Evolutionary conservation across 768 basidiomycete genomes (phyloP), one percentile per base, ranked within the genome.

Genomic region (Phallus indusiatus): DNA sequence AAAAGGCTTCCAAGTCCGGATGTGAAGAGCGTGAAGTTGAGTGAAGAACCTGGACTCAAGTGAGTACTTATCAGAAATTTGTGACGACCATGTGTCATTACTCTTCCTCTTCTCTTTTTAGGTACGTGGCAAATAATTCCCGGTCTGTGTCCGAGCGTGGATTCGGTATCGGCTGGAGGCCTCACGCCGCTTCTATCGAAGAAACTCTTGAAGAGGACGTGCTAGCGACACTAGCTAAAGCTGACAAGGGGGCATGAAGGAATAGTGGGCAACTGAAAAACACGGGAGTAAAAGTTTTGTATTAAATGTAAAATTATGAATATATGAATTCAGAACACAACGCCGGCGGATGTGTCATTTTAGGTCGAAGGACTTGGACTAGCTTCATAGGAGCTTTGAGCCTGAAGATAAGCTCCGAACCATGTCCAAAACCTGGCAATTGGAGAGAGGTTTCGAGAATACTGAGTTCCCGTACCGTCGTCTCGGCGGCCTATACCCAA

Each of bases 141-240:
- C 49, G 62, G 12, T 62, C 62, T 11, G 57, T 64, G 34, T 59
- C 63, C 36, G 61, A 67, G 22, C 56, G 66, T 12, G 66, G 54
- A 14, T 62, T 55, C 53, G 47, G 47, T 42, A 33, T 56, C 5
- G 62, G 61, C 18, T 62, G 61, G 65, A 65, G 55, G 57, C 63
- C 65, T 18, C 58, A 54, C 17, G 47, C 54, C 18, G 33, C 50
- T n/a, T 55, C 49, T 33, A 58, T 63, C 16, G 55, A 56, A 33
- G 61, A 59, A 11, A 55, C 56, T 14, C 49, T 63, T 35, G 59
- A 57, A 37, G 50, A 61, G 42, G 47, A 57, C 49, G 42, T 60
- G 17, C 33, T 53, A 11, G 47, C 48, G 33, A 62, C 61, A 18
- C 48, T 59, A 6, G 56, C 56, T 35, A 47, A 47, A 28, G 36